Percentiles rank a stretch among this genome's conserved stretches.
Evolutionary conservation across 179 eudicot species (phyloP).

Genomic region (Sideroxylon spinosum): DNA sequence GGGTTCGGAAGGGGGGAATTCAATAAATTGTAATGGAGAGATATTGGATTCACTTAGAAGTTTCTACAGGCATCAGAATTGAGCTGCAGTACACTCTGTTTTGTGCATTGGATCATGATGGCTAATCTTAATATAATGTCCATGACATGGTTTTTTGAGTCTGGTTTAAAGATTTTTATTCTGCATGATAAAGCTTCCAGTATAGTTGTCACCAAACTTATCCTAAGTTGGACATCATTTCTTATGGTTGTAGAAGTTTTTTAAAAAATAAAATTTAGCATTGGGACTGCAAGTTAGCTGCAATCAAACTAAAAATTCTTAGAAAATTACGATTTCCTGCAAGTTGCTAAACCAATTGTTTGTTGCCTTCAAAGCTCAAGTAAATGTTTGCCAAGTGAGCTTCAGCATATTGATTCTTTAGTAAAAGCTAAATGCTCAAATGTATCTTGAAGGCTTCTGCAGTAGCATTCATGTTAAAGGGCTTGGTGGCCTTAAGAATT

Average conservation of each 20-base stretch:
- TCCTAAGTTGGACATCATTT: not conserved
- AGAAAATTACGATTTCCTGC: not conserved
- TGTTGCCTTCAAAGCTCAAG: not conserved
- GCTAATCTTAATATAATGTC: not conserved
- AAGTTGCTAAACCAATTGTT: not conserved
- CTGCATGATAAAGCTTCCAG: not conserved
- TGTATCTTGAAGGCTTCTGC: not conserved
- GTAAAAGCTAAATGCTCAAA: not conserved
- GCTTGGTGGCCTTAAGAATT: not conserved
- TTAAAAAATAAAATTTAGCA: not conserved
- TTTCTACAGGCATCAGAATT: not conserved
- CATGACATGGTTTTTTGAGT: not conserved
- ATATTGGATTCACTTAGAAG: not conserved
- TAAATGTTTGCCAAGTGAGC: not conserved
- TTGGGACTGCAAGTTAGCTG: no score
- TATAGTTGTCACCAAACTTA: not conserved
- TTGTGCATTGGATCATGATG: not conserved
- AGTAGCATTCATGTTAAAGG: not conserved
- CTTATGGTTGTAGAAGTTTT: not conserved
- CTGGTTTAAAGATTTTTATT: not conserved
- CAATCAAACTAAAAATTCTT: no score
- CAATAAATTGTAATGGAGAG: no score
- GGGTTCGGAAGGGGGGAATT: no score
- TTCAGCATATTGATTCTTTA: not conserved
- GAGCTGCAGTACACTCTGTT: not conserved